A percentile compares a stretch with the other conserved stretches of the same genome.
phyloP scores from a whole-genome alignment of 2,329 filamentous ascomycete species.

The Neofusicoccum sp. region DNA sequence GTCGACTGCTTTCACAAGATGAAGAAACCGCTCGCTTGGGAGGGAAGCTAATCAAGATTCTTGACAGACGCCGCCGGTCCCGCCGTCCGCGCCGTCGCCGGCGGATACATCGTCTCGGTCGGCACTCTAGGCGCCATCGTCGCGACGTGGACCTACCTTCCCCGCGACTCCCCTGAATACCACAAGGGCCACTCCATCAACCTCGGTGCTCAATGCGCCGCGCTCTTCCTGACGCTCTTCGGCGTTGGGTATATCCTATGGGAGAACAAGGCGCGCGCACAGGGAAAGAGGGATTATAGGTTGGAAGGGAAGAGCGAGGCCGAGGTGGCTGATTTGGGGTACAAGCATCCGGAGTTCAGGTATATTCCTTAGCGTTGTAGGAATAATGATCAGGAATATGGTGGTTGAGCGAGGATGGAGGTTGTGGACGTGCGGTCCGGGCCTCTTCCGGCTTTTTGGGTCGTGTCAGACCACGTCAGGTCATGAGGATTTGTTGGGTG shows the following conservation, averaged over 20 bases:
- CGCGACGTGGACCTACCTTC: constrained; percentile 47
- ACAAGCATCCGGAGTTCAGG: constrained; percentile 55
- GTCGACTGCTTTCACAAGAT: constrained; percentile 47
- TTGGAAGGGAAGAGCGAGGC: constrained; percentile 50
- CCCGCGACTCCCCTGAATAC: constrained; percentile 46
- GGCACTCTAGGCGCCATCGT: constrained; percentile 59
- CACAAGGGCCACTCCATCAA: constrained; percentile 52
- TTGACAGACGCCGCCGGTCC: constrained; percentile 53
- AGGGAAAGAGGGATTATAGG: constrained; percentile 50
- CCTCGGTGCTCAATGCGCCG: constrained; percentile 49
- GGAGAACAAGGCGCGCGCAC: constrained; percentile 52
- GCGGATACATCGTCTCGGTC: constrained; percentile 50
- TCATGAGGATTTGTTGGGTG: too few relatives aligned
- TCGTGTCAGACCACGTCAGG: too few relatives aligned
- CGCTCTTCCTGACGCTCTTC: constrained; percentile 45
- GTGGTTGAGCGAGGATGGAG: too few relatives aligned
- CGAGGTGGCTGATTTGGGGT: constrained; percentile 51
- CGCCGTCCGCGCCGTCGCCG: constrained; percentile 55
- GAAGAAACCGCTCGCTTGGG: constrained; percentile 28
- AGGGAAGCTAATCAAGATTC: constrained; percentile 25
- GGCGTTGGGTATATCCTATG: constrained; percentile 54
- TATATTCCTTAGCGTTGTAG: constrained; percentile 45
- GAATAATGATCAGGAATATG: too few relatives aligned
- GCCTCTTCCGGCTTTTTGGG: too few relatives aligned
- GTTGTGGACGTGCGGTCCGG: too few relatives aligned